phyloP scores from a whole-genome alignment of 2,329 filamentous ascomycete species.

The Trichoderma sp. region DNA sequence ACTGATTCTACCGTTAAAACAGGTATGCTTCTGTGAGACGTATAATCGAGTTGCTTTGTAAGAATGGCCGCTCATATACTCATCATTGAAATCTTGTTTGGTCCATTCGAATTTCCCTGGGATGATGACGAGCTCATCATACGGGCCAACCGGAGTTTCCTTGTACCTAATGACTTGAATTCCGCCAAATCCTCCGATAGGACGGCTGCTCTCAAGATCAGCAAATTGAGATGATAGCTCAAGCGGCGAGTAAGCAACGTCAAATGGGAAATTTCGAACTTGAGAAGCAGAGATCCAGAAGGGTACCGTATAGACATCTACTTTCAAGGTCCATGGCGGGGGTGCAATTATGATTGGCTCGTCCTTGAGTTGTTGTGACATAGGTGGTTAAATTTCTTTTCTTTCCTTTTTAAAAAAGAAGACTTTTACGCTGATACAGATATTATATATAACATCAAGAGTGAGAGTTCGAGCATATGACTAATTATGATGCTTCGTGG shows the following conservation, averaged over 20 bases:
- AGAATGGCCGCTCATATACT: not conserved
- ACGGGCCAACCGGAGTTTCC: slow-evolving; percentile 55
- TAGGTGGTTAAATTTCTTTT: not conserved
- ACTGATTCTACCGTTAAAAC: not conserved
- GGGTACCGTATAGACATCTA: slow-evolving; percentile 44
- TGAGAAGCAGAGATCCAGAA: slow-evolving; percentile 44
- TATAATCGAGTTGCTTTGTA: not conserved
- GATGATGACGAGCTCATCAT: slow-evolving; percentile 55
- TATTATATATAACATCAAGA: not conserved
- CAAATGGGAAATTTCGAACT: slow-evolving; percentile 40
- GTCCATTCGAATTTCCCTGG: slow-evolving; percentile 52
- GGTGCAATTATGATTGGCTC: not conserved
- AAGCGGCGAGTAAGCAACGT: slow-evolving; percentile 51
- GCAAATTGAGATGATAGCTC: slow-evolving; percentile 49
- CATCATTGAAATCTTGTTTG: slow-evolving; percentile 27
- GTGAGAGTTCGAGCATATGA: not conserved
- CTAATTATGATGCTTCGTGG: not conserved
- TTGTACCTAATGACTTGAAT: slow-evolving; percentile 56
- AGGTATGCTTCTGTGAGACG: not conserved
- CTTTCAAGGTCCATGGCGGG: not conserved
- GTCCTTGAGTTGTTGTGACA: not conserved
- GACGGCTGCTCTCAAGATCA: slow-evolving; percentile 31
- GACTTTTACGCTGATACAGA: not conserved
- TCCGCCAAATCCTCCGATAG: slow-evolving; percentile 40
- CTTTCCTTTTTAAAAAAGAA: not conserved